Evolutionary conservation across 768 basidiomycete genomes (phyloP).

Genomic region (Sutorius australiensis): DNA sequence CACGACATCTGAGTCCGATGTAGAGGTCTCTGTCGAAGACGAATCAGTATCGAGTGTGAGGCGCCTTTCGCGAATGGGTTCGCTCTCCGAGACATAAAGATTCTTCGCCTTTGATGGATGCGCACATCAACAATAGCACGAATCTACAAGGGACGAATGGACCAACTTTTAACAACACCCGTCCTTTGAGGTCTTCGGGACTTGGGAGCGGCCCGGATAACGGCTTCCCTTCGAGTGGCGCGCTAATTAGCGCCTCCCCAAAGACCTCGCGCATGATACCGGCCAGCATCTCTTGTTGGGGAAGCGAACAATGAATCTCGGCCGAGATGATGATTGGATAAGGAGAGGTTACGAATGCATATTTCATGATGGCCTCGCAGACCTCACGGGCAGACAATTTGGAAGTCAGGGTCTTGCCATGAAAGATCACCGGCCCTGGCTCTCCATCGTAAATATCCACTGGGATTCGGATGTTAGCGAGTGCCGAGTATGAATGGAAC

Average conservation of each 20-base stretch:
- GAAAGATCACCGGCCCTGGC: conserved; percentile 77
- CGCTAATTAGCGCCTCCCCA: conserved; percentile 49
- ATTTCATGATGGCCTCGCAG: conserved; percentile 79
- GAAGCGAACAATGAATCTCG: conserved; percentile 79
- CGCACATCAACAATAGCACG: not conserved
- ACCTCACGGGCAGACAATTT: conserved; percentile 79
- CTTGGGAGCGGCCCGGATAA: conserved; percentile 66
- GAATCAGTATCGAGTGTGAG: conserved; percentile 38
- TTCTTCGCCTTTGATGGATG: conserved; percentile 62
- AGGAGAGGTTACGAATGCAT: conserved; percentile 86
- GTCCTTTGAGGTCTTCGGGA: conserved; percentile 74
- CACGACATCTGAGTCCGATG: conserved; percentile 28
- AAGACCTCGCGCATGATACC: conserved; percentile 66
- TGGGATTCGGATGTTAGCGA: conserved; percentile 26
- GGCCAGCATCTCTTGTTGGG: conserved; percentile 78
- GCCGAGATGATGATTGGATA: conserved; percentile 93
- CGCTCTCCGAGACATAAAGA: conserved; percentile 48
- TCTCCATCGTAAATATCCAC: conserved; percentile 95
- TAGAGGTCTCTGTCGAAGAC: conserved; percentile 40
- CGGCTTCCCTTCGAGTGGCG: conserved; percentile 44
- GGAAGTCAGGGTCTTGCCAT: conserved; percentile 84
- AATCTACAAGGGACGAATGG: not conserved
- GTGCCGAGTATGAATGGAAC: not conserved
- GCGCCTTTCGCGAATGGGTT: conserved; percentile 32
- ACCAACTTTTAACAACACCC: conserved; percentile 78